Evolutionary conservation across 202 grass and related monocot species (phyloP).

Genomic region (Tripidium arundinaceum): DNA sequence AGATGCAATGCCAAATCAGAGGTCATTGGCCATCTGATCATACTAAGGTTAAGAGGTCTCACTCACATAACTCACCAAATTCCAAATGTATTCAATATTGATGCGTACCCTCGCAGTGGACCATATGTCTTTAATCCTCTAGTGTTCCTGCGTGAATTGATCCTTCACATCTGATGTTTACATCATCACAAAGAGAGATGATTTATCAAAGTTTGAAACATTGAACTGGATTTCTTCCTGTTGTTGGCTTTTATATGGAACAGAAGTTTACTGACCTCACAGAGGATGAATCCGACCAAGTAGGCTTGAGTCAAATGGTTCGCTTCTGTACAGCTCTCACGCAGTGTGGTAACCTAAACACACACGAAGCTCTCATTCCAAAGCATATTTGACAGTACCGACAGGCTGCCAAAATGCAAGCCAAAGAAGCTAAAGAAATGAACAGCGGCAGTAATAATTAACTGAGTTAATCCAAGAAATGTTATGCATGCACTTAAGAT

Average conservation of each 20-base stretch:
- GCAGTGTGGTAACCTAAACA: constrained; percentile 64
- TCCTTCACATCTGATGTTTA: constrained; percentile 74
- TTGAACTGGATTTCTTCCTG: neutral
- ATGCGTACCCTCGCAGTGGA: constrained; percentile 47
- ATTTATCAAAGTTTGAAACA: neutral
- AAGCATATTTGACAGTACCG: neutral
- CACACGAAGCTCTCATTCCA: neutral
- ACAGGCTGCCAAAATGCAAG: too few relatives aligned
- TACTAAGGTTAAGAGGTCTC: too few relatives aligned
- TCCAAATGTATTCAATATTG: too few relatives aligned
- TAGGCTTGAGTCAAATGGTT: constrained; percentile 67
- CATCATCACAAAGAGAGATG: neutral
- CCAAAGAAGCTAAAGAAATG: too few relatives aligned
- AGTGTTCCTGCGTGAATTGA: constrained; percentile 15
- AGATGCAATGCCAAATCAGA: too few relatives aligned
- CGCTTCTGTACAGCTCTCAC: constrained; percentile 65
- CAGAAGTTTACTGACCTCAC: constrained; percentile 46
- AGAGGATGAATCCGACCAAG: constrained; percentile 79
- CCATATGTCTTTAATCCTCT: constrained; percentile 46
- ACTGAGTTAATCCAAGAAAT: too few relatives aligned
- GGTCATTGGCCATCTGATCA: too few relatives aligned
- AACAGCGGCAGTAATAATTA: too few relatives aligned
- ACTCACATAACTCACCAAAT: too few relatives aligned
- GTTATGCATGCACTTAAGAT: too few relatives aligned
- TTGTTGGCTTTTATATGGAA: neutral